Evolutionary conservation across 1,284 basidiomycete species (phyloP).

Genomic region (Porogramme epimiltina): DNA sequence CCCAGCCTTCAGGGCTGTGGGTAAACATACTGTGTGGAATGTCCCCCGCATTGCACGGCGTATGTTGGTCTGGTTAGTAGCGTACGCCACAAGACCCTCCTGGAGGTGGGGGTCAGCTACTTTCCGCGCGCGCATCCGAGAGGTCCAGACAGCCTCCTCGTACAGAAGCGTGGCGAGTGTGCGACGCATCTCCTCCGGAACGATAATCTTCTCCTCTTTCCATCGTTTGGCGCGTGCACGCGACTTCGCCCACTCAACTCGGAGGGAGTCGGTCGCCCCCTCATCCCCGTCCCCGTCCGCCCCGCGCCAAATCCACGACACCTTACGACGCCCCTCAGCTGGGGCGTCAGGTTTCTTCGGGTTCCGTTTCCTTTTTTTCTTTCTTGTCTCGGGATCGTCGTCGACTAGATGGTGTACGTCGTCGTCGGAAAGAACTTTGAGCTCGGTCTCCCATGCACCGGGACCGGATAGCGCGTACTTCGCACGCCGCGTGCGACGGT

Average conservation of each 20-base stretch:
- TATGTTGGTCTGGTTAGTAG: too few relatives aligned
- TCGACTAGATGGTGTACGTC: slow-evolving; percentile 6
- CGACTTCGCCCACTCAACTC: slow-evolving; percentile 5
- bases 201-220: slow-evolving; percentile 34
- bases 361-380: neutral
- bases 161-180: neutral
- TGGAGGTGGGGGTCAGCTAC: too few relatives aligned
- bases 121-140: neutral
- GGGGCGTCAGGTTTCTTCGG: neutral
- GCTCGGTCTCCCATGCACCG: slow-evolving; percentile 25
- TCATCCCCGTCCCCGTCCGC: neutral
- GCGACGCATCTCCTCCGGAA: slow-evolving; percentile 36
- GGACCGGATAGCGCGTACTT: slow-evolving; percentile 3
- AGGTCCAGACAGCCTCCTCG: neutral
- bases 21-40: too few relatives aligned
- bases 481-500: slow-evolving; percentile 10
- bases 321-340: neutral
- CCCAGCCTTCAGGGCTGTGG: too few relatives aligned
- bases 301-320: slow-evolving; percentile 12
- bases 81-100: too few relatives aligned
- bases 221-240: slow-evolving; percentile 29
- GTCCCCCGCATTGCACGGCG: too few relatives aligned
- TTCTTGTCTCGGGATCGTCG: neutral
- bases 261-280: slow-evolving; percentile 3
- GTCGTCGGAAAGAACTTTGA: neutral